Base-by-base conservation (phyloP, 2,329 filamentous ascomycete genomes). In the Aspergillus floridensis region DNA sequence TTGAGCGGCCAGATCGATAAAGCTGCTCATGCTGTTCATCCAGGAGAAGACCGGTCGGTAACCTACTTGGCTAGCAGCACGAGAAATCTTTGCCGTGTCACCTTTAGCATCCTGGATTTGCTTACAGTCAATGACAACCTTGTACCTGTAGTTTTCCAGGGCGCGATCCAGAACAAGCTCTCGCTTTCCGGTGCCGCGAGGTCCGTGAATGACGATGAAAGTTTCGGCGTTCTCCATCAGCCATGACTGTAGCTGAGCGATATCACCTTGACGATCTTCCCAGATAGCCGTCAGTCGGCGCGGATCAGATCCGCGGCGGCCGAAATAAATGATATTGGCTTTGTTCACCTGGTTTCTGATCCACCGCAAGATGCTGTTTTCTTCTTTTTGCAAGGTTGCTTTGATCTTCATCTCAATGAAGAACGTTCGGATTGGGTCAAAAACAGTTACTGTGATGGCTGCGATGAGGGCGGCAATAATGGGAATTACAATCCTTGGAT, bases 31-130 rank as follows among this genome's bases (percentile, higher is more conserved):
- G 70, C 88, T 96, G 75, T 98, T 97, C 77, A 96, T 90, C 91
- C 93, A 98, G 0, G 91, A 96, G 74, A 99, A 99, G 0, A 99
- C 87, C 0, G 95, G 95, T 8, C 90, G 84, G 72, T 97, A 98
- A 8, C 95, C 93, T 52, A 98, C 93, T 64, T 93, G 86, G 1
- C 81, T 79, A 0, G 93, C 95, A 5, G 95, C 87, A 46, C 89
- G 87, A 61, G 86, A 86, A 68, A 99, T 96, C 0, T 91, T 96
- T 2, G 88, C 86, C 7, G 88, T 88, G 70, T 99, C 95, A 5
- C 95, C 93, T 57, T 90, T 86, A 1, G 93, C 92, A 74, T 98
- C 93, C 60, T 93, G 89, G 11, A 98, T 91, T 1, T 90, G 89
- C 73, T 96, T 96, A 80, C 93, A 98, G 76, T 99, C 95, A 49